Evolutionary conservation across 768 basidiomycete species (phyloP).

Genomic region (Tephrocybe sp.): DNA sequence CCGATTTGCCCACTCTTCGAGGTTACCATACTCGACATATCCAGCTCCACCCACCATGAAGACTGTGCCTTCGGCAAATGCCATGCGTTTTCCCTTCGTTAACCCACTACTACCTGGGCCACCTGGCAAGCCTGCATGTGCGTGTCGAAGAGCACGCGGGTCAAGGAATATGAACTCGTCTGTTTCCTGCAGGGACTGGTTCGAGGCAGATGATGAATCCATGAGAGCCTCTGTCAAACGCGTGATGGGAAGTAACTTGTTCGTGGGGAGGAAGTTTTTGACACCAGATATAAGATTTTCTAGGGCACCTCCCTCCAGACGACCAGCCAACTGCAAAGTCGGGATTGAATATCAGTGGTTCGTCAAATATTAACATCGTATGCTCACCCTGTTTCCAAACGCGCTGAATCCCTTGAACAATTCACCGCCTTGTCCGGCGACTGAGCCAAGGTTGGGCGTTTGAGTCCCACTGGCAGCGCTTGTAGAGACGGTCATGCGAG

Average conservation of each 20-base stretch:
- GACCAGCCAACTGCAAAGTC: slow-evolving; percentile 73
- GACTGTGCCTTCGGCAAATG: slow-evolving; percentile 84
- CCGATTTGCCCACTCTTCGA: slow-evolving; percentile 88
- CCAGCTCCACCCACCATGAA: slow-evolving; percentile 97
- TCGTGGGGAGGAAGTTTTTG: slow-evolving; percentile 94
- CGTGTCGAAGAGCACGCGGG: slow-evolving; percentile 72
- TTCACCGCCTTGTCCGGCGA: slow-evolving; percentile 72
- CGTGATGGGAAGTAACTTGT: slow-evolving; percentile 90
- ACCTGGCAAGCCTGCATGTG: slow-evolving; percentile 49
- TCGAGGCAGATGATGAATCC: slow-evolving; percentile 93
- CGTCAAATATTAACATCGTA: neutral
- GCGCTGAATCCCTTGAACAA: slow-evolving; percentile 93
- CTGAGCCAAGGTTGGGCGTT: slow-evolving; percentile 64
- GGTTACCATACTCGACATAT: slow-evolving; percentile 95
- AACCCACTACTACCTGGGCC: slow-evolving; percentile 46
- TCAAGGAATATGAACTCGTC: slow-evolving; percentile 96
- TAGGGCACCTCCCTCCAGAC: slow-evolving; percentile 92
- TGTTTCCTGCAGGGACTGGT: slow-evolving; percentile 92
- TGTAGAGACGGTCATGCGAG: slow-evolving; percentile 80
- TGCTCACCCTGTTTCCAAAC: slow-evolving; percentile 78
- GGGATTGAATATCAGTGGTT: neutral
- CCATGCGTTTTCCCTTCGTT: slow-evolving; percentile 52
- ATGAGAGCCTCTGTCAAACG: slow-evolving; percentile 94
- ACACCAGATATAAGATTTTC: slow-evolving; percentile 97
- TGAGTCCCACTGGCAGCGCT: slow-evolving; percentile 52